Conservation (phyloP, 2,329 filamentous ascomycete genomes). For the Drechslerella stenobrocha region DNA sequence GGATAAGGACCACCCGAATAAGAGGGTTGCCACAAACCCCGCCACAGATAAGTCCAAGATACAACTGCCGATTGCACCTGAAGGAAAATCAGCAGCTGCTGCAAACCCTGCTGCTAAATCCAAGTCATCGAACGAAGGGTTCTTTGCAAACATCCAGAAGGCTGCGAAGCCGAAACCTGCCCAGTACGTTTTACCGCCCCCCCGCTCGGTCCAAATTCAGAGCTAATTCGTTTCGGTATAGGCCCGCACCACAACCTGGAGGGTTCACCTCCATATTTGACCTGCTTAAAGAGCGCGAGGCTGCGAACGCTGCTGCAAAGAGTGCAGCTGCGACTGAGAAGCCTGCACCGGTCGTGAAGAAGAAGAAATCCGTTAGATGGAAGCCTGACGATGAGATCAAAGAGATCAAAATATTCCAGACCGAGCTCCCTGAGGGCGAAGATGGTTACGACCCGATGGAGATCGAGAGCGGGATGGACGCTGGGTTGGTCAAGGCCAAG, state of each 20-base stretch:
- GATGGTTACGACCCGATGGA: constrained; percentile 43
- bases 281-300: constrained; percentile 42
- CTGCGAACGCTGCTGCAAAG: constrained; percentile 39
- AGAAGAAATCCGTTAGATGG: constrained; percentile 47
- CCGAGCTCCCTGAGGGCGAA: constrained; percentile 43
- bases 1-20: constrained; percentile 39
- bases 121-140: constrained; percentile 34
- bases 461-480: constrained; percentile 36
- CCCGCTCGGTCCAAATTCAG: not conserved
- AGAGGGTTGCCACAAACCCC: constrained; percentile 34
- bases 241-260: constrained; percentile 35
- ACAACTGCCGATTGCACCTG: constrained; percentile 37
- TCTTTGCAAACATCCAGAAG: constrained; percentile 46
- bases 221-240: not conserved
- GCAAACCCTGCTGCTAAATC: constrained; percentile 18
- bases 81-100: constrained; percentile 15
- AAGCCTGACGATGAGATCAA: constrained; percentile 36
- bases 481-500: constrained; percentile 35
- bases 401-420: constrained; percentile 40
- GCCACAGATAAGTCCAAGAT: constrained; percentile 38
- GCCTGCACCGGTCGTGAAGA: constrained; percentile 33
- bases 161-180: constrained; percentile 37
- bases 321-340: constrained; percentile 27
- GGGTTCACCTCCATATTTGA: constrained; percentile 47
- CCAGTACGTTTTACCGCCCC: constrained; percentile 21